Base-by-base conservation (phyloP, 2,329 filamentous ascomycete genomes). In the Thelonectria rubi region DNA sequence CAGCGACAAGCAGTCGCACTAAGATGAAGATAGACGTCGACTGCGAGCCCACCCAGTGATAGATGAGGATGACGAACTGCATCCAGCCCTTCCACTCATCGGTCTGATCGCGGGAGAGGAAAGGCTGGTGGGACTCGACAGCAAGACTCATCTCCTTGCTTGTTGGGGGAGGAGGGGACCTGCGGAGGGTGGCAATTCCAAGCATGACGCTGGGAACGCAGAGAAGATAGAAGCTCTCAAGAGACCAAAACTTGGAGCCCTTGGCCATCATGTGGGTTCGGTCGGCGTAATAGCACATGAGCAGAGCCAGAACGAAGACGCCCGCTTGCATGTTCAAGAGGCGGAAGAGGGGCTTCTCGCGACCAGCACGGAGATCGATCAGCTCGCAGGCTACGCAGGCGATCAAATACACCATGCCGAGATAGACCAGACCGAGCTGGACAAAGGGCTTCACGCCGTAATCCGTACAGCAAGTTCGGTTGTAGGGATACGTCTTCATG, bases 1-100 rank as follows among this genome's bases (percentile, higher is more conserved):
- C 79, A 0, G 86, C 81, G 15, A 87, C 78, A 14, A 84, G 73
- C 1, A 88, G 73, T 34, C 85, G 82, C 12, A 86, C 75, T 46
- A 84, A 72, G 65, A 86, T 79, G 73, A 87, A 86, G 43, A 87
- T 80, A 72, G 80, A 80, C 18, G 24, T 26, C 20, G 21, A 48
- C 17, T 20, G 17, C 71, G 49, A 82, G 52, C 80, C 80, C 55
- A 84, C 83, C 72, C 86, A 89, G 66, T 87, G 82, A 67, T 87
- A 88, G 5, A 86, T 77, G 1, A 81, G 67, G 18, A 81, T 75
- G 2, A 83, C 72, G 14, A 80, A 78, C 64, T 89, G 86, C 84
- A 89, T 86, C 80, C 85, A 84, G 1, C 88, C 88, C 75, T 89
- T 90, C 82, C 86, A 88, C 72, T 90, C 88, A 55, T 89, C 81